A percentile compares a stretch with the other conserved stretches of the same genome.
phyloP scores from a whole-genome alignment of 345 rosid species.

The Eucalyptus polyanthemos region DNA sequence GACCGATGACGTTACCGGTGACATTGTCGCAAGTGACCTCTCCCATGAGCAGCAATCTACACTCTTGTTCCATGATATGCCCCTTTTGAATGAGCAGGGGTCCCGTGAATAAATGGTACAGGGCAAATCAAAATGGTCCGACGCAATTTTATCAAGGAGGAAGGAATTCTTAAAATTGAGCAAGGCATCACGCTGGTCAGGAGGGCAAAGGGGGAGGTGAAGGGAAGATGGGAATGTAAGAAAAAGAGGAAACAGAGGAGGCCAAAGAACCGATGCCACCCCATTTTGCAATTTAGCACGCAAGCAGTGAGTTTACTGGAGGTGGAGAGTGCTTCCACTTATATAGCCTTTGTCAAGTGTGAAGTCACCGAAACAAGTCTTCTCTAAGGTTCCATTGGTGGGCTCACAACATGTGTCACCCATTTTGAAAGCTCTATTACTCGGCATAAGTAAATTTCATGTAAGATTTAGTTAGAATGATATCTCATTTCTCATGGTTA shows the following conservation, averaged over 20 bases:
- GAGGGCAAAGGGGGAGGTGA: too few relatives aligned
- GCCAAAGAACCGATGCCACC: too few relatives aligned
- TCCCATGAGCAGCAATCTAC: not conserved
- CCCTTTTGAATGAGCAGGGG: too few relatives aligned
- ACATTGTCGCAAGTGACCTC: too few relatives aligned
- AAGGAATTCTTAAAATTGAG: too few relatives aligned
- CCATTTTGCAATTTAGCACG: not conserved
- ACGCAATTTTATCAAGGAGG: fast-evolving
- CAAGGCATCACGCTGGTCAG: fast-evolving
- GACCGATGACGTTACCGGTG: too few relatives aligned
- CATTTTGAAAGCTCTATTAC: not conserved
- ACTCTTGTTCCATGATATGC: too few relatives aligned
- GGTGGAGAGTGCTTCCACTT: not conserved
- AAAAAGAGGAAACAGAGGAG: too few relatives aligned
- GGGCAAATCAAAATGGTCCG: fast-evolving
- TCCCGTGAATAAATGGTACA: too few relatives aligned
- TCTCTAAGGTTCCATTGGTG: not conserved
- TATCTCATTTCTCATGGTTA: too few relatives aligned
- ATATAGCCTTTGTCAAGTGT: not conserved
- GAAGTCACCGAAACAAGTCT: not conserved
- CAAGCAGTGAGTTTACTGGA: fast-evolving
- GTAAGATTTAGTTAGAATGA: not conserved
- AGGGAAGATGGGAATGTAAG: too few relatives aligned
- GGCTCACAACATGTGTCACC: not conserved
- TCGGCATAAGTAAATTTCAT: not conserved